Base-by-base conservation (phyloP, 2,329 filamentous ascomycete species). In the Fusarium chaquense region DNA sequence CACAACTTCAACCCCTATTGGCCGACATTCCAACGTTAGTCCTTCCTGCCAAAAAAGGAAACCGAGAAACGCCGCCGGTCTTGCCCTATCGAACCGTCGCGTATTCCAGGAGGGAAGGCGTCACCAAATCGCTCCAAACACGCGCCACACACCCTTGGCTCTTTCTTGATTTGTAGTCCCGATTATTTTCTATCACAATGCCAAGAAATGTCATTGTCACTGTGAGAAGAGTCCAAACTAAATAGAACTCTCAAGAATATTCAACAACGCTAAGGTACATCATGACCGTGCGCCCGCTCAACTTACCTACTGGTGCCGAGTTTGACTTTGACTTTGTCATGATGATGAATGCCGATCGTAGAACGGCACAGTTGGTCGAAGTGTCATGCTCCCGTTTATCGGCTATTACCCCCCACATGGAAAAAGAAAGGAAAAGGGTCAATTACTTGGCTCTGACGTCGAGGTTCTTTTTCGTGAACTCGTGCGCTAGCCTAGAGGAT, bases 1-100 rank as follows among this genome's bases (percentile, higher is more conserved):
- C 53, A 60, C 50, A 56, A 44, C 30, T 51, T 46, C 18, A n/a
- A 53, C 28, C 62, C 38, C 45, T 28, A 71, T 70, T 70, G 68
- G 68, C 52, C 43, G 16, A 20, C 41, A 52, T 53, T 59, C 40
- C 47, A 40, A 35, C 46, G 50, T 59, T 41, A 32, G 58, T 36
- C 15, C 62, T 53, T 55, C 58, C 62, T 70, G 41, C 67, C 67
- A 53, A 65, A 71, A 69, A 20, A 63, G 67, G 67, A 35, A 70
- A 63, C 43, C 58, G 22, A 58, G 36, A 68, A 70, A 70, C 62
- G 58, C 52, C 62, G 58, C 52, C 67, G 67, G 56, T 63, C 67
- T 59, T 63, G 41, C 58, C 62, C 49, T 53, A 61, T 70, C 40
- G 52, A 70, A 67, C 56, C 50, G 67, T 67, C 47, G 58, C 56